Conservation (phyloP, 257 asterid species). For the Solanum arcanum region DNA sequence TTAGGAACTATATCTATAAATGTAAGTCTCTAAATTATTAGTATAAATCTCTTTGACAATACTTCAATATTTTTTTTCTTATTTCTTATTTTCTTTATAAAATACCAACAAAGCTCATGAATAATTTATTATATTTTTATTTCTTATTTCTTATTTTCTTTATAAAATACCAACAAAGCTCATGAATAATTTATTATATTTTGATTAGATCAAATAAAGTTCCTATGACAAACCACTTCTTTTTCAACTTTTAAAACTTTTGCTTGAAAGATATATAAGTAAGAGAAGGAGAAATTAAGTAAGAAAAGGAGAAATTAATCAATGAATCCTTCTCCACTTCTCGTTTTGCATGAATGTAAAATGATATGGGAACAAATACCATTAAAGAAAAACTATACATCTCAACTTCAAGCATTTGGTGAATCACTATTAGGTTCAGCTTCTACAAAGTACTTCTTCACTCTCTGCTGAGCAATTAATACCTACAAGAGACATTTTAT, state of each 20-base stretch:
- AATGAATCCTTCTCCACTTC: background rate
- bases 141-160: background rate
- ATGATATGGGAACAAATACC: background rate
- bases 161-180: background rate
- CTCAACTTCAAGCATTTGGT: background rate
- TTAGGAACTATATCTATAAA: too few relatives aligned
- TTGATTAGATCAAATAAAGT: background rate
- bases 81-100: background rate
- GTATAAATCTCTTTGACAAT: too few relatives aligned
- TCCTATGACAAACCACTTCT: background rate
- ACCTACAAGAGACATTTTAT: background rate
- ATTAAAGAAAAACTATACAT: background rate
- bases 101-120: background rate
- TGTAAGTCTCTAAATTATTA: background rate
- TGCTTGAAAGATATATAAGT: background rate
- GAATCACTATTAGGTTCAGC: background rate
- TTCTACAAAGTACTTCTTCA: background rate
- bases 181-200: background rate
- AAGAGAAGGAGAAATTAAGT: background rate
- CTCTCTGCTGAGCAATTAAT: background rate
- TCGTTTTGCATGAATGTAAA: background rate
- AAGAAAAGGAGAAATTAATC: background rate
- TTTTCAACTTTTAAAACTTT: too few relatives aligned
- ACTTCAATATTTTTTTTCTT: background rate
- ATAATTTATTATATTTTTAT: too few relatives aligned